These are phyloP conservation scores for Arthrinium phaeospermum DNA, from an alignment of 2,329 filamentous ascomycete species.

Conservation along the genomic window DNA sequence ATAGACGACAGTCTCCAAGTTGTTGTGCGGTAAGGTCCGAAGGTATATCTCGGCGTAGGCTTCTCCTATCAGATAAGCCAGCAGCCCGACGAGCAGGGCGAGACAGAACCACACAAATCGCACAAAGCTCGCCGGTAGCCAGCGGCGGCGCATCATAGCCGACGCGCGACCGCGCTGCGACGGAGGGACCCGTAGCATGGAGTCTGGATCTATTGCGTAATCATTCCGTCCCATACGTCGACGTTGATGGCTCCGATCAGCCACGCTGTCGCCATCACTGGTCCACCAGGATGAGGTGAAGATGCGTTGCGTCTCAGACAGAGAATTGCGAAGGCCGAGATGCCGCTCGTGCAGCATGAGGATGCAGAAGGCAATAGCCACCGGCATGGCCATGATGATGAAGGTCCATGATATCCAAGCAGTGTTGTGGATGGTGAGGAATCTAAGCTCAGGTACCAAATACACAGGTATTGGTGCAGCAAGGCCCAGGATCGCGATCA, in stretches of 20 bases:
- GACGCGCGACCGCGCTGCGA: conserved; percentile 33
- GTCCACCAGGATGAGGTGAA: conserved; percentile 72
- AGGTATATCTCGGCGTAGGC: conserved; percentile 73
- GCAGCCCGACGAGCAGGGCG: conserved; percentile 65
- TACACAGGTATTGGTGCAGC: conserved; percentile 66
- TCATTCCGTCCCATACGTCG: conserved; percentile 43
- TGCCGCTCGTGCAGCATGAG: conserved; percentile 69
- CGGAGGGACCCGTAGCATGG: conserved; percentile 32
- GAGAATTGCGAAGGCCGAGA: conserved; percentile 62
- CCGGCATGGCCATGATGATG: conserved; percentile 71
- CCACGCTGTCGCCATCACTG: conserved; percentile 57
- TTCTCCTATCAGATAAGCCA: conserved; percentile 72
- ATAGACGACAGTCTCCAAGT: conserved; percentile 70
- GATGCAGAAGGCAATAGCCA: conserved; percentile 69
- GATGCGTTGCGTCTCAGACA: conserved; percentile 71
- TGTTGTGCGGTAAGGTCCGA: conserved; percentile 69
- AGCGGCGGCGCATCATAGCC: conserved; percentile 52
- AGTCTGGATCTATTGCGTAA: conserved; percentile 47
- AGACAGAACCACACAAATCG: conserved; percentile 74
- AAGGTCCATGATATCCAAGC: conserved; percentile 74
- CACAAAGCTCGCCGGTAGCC: conserved; percentile 70
- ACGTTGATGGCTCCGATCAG: conserved; percentile 42
- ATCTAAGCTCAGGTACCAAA: conserved; percentile 56
- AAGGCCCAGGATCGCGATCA: conserved; percentile 66
- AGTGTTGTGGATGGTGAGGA: conserved; percentile 67